Conservation (phyloP, 306 rosid species). For the Comarum palustre region DNA sequence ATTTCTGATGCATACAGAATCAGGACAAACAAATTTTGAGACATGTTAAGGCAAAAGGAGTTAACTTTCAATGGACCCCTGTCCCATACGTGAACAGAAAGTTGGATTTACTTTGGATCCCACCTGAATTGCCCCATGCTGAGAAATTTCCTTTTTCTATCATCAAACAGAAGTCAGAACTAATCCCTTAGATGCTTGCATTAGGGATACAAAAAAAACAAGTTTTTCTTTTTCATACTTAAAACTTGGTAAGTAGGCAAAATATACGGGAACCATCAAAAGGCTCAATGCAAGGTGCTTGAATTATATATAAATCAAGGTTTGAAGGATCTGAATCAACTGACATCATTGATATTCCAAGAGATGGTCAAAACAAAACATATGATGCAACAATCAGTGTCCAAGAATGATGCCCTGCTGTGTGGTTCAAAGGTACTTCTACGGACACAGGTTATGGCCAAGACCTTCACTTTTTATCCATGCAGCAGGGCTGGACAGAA, state of each 20-base stretch:
- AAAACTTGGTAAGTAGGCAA: neutral
- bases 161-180: neutral
- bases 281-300: neutral
- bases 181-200: neutral
- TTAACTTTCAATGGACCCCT: neutral
- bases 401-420: neutral
- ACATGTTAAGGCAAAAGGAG: neutral
- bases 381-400: constrained; percentile 1
- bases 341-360: neutral
- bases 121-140: neutral
- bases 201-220: neutral
- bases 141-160: too few species aligned
- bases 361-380: neutral
- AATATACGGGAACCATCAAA: neutral
- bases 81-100: neutral
- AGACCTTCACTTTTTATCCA: neutral
- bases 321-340: neutral
- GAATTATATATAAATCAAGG: neutral
- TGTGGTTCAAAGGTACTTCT: constrained; percentile 6
- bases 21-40: neutral
- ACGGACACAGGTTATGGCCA: neutral
- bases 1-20: neutral
- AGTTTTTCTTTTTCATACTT: neutral
- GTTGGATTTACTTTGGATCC: neutral
- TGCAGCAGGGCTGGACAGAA: constrained; percentile 5